These are phyloP conservation scores for Solanum medicagineum DNA, from an alignment of 257 asterid species.

Conservation along the genomic window DNA sequence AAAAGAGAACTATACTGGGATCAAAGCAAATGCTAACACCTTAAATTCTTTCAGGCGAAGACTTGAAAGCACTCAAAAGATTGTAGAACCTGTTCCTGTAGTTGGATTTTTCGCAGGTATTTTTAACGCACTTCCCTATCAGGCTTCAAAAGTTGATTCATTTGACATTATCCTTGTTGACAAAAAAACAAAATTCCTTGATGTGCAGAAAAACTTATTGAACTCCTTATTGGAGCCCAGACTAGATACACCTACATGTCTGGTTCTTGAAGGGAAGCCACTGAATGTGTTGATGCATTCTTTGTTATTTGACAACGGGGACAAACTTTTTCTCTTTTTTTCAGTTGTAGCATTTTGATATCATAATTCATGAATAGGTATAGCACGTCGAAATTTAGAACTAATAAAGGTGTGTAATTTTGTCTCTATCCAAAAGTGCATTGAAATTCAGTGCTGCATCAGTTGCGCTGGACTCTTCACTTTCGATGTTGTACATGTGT, in stretches of 20 bases:
- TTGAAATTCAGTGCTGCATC: neutral
- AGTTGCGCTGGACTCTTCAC: neutral
- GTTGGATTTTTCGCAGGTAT: slow-evolving; percentile 74
- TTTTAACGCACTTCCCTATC: neutral
- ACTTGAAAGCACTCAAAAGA: slow-evolving; percentile 57
- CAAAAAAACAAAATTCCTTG: neutral
- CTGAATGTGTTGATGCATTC: neutral
- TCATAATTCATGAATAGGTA: neutral
- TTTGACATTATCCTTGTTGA: neutral
- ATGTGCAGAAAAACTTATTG: slow-evolving; percentile 72
- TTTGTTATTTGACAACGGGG: neutral
- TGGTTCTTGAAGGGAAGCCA: slow-evolving; percentile 50
- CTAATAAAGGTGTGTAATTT: neutral
- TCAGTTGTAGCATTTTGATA: neutral
- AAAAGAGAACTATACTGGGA: neutral
- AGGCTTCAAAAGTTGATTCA: neutral
- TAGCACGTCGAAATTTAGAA: neutral
- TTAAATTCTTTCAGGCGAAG: slow-evolving; percentile 45
- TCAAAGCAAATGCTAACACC: slow-evolving; percentile 2
- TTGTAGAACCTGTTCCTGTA: slow-evolving; percentile 69
- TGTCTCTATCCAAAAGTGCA: neutral
- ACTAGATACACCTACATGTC: slow-evolving; percentile 97
- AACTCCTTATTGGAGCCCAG: slow-evolving; percentile 86
- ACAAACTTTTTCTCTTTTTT: neutral
- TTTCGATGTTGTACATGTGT: neutral